Percentiles rank a stretch among this genome's conserved stretches.
Evolutionary conservation across 2,329 filamentous ascomycete species (phyloP).

Genomic region (Fusarium neocosmosporiellum): DNA sequence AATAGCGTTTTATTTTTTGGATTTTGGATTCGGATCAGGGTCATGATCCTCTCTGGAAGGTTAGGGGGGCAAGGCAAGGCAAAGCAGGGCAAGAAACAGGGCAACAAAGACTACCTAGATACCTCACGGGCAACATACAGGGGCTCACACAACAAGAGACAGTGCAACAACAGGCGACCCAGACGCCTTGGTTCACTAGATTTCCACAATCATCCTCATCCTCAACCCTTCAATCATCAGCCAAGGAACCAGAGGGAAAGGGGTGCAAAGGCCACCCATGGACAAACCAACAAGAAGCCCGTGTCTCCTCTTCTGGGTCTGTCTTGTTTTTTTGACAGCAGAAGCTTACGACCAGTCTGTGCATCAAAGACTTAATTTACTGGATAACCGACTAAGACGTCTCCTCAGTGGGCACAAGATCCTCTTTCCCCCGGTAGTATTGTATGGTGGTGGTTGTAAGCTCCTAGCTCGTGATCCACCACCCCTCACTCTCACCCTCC

Average conservation of each 20-base stretch:
- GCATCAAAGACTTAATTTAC: background rate
- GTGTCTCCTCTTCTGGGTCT: background rate
- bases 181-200: slow-evolving; percentile 22
- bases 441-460: background rate
- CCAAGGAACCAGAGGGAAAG: slow-evolving; percentile 4
- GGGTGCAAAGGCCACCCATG: background rate
- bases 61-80: background rate
- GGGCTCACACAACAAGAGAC: slow-evolving; percentile 10
- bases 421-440: background rate
- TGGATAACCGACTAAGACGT: background rate
- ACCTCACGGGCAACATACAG: slow-evolving; percentile 15
- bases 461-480: slow-evolving; percentile 11
- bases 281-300: background rate
- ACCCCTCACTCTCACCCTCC: slow-evolving; percentile 2
- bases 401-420: slow-evolving; percentile 15
- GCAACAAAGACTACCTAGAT: slow-evolving; percentile 23
- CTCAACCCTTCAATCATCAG: background rate
- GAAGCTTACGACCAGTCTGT: slow-evolving; percentile 14
- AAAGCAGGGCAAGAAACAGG: slow-evolving; percentile 7
- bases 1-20: slow-evolving; percentile 26
- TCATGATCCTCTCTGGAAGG: background rate
- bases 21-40: background rate
- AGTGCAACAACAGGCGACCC: slow-evolving; percentile 21
- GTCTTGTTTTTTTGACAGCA: slow-evolving; percentile 5
- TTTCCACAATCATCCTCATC: background rate